Conservation (phyloP, 1,284 basidiomycete genomes). For the Calocybe gambosa region DNA sequence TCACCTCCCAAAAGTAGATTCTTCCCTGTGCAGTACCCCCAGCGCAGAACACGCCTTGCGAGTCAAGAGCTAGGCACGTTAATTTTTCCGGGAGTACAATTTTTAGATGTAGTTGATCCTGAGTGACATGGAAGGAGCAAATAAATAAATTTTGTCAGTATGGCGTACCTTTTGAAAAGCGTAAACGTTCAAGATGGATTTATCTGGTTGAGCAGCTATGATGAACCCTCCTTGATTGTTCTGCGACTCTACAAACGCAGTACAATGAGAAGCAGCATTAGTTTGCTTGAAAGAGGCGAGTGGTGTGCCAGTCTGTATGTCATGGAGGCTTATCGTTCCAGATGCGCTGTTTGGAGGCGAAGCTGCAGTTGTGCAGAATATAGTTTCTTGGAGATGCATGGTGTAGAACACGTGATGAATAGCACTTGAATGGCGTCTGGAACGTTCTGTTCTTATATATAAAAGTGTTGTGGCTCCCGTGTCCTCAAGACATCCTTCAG, state of each 20-base stretch:
- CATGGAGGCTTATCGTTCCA: constrained; percentile 62
- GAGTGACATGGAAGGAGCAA: constrained; percentile 8
- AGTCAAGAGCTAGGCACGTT: constrained; percentile 72
- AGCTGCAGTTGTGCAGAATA: constrained; percentile 56
- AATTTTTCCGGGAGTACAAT: constrained; percentile 89
- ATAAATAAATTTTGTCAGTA: background rate
- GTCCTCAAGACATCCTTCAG: constrained; percentile 2
- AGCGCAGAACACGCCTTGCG: constrained; percentile 71
- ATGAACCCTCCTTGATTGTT: constrained; percentile 71
- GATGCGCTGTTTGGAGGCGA: constrained; percentile 42
- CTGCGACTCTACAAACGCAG: constrained; percentile 54
- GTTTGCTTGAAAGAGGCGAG: constrained; percentile 77
- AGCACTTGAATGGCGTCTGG: constrained; percentile 20
- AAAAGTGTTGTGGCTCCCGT: constrained; percentile 3
- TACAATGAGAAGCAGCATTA: constrained; percentile 50
- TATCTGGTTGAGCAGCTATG: constrained; percentile 72
- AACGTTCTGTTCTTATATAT: constrained; percentile 20
- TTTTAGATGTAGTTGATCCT: constrained; percentile 87
- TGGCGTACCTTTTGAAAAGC: constrained; percentile 70
- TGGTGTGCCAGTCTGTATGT: constrained; percentile 62
- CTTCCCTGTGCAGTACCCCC: constrained; percentile 86
- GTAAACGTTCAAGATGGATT: constrained; percentile 75
- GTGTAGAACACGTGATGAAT: constrained; percentile 7
- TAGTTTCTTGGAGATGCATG: constrained; percentile 63
- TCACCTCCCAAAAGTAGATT: constrained; percentile 92